Conservation (phyloP, 108 stramenopile genomes). For the Mayamaea pseudoterrestris region DNA sequence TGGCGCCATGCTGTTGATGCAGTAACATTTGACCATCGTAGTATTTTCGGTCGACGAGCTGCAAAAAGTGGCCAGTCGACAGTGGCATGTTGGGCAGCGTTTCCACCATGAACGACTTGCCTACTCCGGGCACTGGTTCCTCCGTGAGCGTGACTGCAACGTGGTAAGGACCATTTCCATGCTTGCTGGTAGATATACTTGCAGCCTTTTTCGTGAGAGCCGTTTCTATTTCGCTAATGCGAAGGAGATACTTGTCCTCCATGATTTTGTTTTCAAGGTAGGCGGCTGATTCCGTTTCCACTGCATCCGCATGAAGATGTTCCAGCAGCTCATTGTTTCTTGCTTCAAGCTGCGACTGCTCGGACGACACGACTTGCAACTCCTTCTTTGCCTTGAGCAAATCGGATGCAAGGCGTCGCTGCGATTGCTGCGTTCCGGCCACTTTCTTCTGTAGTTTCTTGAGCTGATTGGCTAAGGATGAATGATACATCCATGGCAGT, state of each 20-base stretch:
- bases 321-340: background rate
- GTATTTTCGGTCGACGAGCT: background rate
- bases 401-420: background rate
- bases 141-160: background rate
- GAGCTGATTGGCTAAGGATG: background rate
- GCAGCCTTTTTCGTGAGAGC: too few species aligned
- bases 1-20: background rate
- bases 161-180: background rate
- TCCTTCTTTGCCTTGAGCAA: background rate
- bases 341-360: background rate
- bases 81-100: background rate
- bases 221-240: background rate
- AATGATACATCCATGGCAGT: background rate
- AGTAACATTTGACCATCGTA: background rate
- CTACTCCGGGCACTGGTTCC: background rate
- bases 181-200: too few species aligned
- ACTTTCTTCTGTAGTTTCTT: background rate
- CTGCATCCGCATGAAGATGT: background rate
- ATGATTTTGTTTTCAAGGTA: background rate
- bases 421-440: background rate
- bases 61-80: background rate
- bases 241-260: background rate
- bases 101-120: background rate
- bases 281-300: background rate
- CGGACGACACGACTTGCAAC: background rate